Conservation (phyloP, 202 grass and related monocot species). For the Cymbopogon flexuosus region DNA sequence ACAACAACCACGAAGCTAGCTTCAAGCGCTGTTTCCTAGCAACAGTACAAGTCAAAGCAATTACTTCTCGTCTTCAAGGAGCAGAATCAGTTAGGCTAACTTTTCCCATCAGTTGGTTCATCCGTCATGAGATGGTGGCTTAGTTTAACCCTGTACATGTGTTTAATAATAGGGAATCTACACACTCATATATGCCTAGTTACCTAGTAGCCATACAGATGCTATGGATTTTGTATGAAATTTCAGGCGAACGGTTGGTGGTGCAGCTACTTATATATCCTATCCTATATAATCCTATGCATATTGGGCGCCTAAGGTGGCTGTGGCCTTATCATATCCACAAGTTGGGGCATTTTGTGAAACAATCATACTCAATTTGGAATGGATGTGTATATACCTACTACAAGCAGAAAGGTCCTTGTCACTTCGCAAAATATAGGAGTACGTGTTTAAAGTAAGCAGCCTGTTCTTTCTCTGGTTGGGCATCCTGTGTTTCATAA, state of each 20-base stretch:
- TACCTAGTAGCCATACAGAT: not conserved
- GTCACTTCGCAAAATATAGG: not conserved
- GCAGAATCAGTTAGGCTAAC: slow-evolving; percentile 38
- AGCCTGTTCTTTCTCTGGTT: slow-evolving; percentile 10
- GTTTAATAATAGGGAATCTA: not conserved
- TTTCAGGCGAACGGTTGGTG: slow-evolving; percentile 5
- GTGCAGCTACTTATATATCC: not conserved
- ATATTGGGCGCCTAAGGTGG: not conserved
- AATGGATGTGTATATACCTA: not conserved
- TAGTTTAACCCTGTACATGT: slow-evolving; percentile 18
- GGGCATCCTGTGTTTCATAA: slow-evolving; percentile 1
- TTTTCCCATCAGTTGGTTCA: slow-evolving; percentile 29
- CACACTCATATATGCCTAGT: not conserved
- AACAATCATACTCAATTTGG: slow-evolving; percentile 14
- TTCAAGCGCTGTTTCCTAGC: not conserved
- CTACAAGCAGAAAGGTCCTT: not conserved
- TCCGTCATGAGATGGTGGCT: not conserved
- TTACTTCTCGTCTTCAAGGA: not conserved
- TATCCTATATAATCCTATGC: too few species aligned
- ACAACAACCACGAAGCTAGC: too few species aligned
- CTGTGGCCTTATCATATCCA: not conserved
- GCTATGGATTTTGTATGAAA: not conserved
- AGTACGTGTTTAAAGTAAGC: not conserved
- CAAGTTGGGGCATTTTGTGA: not conserved
- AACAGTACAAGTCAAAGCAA: slow-evolving; percentile 1